Percentiles rank a stretch among this genome's conserved stretches.
Conservation (phyloP, 345 rosid species). For the Sisymbrium altissimum region DNA sequence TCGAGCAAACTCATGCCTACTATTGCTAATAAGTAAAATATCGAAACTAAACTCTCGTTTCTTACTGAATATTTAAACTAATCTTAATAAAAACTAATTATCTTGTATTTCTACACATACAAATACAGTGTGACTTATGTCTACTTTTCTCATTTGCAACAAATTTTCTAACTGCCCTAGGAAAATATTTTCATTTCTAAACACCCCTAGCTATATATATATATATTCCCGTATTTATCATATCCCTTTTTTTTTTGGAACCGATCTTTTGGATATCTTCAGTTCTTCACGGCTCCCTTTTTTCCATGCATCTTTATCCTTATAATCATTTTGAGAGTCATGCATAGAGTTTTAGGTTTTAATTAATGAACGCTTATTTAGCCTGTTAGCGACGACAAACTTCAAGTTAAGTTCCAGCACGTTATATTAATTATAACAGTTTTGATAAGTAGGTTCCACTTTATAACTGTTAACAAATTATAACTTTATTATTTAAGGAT, state of each 20-base stretch:
- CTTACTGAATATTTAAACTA: background rate
- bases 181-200: background rate
- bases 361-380: background rate
- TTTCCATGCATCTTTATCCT: background rate
- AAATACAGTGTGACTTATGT: background rate
- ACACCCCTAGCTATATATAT: no score
- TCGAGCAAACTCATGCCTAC: no score
- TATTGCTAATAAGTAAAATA: no score
- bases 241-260: no score
- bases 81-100: background rate
- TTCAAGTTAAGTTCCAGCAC: background rate
- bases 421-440: no score
- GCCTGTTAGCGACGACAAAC: background rate
- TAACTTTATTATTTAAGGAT: background rate
- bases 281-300: background rate
- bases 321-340: background rate
- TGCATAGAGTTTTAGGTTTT: background rate
- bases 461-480: background rate
- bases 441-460: background rate
- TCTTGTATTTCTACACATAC: background rate
- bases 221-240: no score
- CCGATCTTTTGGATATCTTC: background rate
- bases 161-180: background rate
- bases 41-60: background rate
- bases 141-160: background rate